Evolutionary conservation across 2,329 filamentous ascomycete genomes (phyloP).

Genomic region (Pezicula carpinea): DNA sequence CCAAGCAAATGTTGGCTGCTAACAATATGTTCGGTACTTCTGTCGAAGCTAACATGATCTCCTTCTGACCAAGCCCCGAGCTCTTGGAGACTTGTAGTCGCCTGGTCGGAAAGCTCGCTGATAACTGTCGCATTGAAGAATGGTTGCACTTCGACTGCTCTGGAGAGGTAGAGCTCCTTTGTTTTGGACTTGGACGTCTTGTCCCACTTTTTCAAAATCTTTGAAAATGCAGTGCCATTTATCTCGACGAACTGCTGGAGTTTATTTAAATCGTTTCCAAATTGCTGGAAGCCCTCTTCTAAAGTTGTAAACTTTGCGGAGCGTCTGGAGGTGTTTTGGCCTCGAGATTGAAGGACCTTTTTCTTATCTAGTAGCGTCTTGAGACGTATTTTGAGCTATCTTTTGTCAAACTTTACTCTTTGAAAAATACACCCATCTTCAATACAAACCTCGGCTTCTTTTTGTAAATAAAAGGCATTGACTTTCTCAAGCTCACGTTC

Average conservation of each 20-base stretch:
- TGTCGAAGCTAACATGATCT: slow-evolving; percentile 81
- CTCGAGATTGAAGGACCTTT: slow-evolving; percentile 77
- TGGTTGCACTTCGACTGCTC: slow-evolving; percentile 94
- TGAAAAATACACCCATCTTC: background rate
- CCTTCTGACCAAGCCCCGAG: slow-evolving; percentile 96
- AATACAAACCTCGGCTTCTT: slow-evolving; percentile 82
- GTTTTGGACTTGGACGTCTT: slow-evolving; percentile 99
- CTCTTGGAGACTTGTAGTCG: slow-evolving; percentile 91
- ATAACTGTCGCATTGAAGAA: slow-evolving; percentile 98
- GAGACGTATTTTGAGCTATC: slow-evolving; percentile 83
- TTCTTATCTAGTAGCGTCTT: slow-evolving; percentile 95
- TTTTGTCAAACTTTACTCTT: slow-evolving; percentile 8
- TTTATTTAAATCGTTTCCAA: slow-evolving; percentile 94
- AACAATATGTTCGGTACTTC: slow-evolving; percentile 54
- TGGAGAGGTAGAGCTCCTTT: slow-evolving; percentile 93
- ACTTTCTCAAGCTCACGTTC: slow-evolving; percentile 98
- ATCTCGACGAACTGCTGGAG: slow-evolving; percentile 98
- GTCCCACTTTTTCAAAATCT: slow-evolving; percentile 99
- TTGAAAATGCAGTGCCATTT: slow-evolving; percentile 96
- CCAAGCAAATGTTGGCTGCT: slow-evolving; percentile 62
- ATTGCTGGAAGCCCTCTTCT: slow-evolving; percentile 95
- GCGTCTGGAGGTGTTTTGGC: slow-evolving; percentile 71
- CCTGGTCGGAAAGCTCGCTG: slow-evolving; percentile 92
- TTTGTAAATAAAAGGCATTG: slow-evolving; percentile 95
- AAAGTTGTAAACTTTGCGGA: slow-evolving; percentile 93